A percentile compares a stretch with the other conserved stretches of the same genome.
These are phyloP conservation scores for Gliomastix tumulicola DNA, from an alignment of 2,329 filamentous ascomycete genomes.

Conservation along the genomic window DNA sequence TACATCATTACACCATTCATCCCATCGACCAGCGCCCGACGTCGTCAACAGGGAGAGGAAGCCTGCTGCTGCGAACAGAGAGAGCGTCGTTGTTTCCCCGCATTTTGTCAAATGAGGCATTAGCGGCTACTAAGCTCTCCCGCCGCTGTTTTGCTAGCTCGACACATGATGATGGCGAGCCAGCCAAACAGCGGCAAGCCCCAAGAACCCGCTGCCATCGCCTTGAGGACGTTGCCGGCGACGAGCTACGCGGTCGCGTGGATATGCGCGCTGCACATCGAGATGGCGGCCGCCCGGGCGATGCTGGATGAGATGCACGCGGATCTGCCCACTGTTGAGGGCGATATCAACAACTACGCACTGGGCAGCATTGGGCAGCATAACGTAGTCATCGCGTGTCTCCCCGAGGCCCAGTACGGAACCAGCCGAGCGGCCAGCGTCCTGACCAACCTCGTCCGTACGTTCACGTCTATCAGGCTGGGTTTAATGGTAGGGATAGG, in stretches of 20 bases:
- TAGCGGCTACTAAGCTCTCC: too few species aligned
- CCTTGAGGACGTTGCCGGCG: too few species aligned
- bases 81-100: too few species aligned
- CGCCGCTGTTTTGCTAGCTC: too few species aligned
- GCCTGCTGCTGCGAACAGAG: too few species aligned
- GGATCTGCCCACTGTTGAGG: neutral
- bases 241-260: slow-evolving; percentile 16
- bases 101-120: too few species aligned
- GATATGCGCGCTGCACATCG: slow-evolving; percentile 13
- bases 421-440: slow-evolving; percentile 8
- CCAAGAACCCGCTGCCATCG: too few species aligned
- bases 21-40: too few species aligned
- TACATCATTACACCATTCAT: too few species aligned
- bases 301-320: slow-evolving; percentile 12
- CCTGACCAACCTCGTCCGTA: slow-evolving; percentile 3
- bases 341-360: slow-evolving; percentile 10
- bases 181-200: too few species aligned
- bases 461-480: slow-evolving; percentile 2
- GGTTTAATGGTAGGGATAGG: slow-evolving; percentile 13
- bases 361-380: slow-evolving; percentile 7
- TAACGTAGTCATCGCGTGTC: slow-evolving; percentile 9
- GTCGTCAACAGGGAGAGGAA: too few species aligned
- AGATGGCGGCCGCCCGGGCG: slow-evolving; percentile 9
- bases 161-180: too few species aligned
- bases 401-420: slow-evolving; percentile 5